Base-by-base conservation (phyloP, 2,329 filamentous ascomycete genomes). In the Calonectria multiphialidica region DNA sequence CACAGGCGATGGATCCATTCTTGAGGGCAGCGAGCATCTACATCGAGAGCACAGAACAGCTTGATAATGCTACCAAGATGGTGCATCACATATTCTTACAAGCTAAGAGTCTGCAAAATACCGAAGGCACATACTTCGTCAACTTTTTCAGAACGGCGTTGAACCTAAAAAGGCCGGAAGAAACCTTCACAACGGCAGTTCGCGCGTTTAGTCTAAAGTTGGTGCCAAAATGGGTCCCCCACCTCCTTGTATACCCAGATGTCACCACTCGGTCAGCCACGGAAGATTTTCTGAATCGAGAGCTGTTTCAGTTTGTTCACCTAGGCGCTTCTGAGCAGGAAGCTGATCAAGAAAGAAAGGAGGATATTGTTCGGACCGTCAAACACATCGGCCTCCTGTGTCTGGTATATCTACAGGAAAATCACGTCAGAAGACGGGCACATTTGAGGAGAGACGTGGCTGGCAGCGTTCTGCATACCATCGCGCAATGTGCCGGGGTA, bases 1-100 rank as follows among this genome's bases (percentile, higher is more conserved):
- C 78, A 21, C 83, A 88, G 21, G 84, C 85, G 37, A 84, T 89
- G 73, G 84, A 86, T 18, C 88, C 91, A 1, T 93, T 88, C 76
- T 84, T 94, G 21, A 87, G 88, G n/a, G 89, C 87, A 18, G 89
- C 90, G 3, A 79, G 87, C 37, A 80, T 86, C 0, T 93, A 92
- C 77, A 88, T 91, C 40, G 82, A 84, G 47, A 73, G 80, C 61
- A 87, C 85, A 30, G 78, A 79, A 25, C 81, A 83, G 3, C 47
- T 80, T 2, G 78, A 81, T 0, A 75, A 81, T 50, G 82, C 87
- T 2, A 76, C 82, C 35, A 78, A 75, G 4, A 82, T 91, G 50
- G 82, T 88, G 28, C 75, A 78, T 2, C 84, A 89, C 74, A 79
- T 90, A 30, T 81, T 81, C 40, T 72, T 80, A 0, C 87, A 90